Evolutionary conservation across 306 rosid genomes (phyloP), one percentile per base, ranked within the genome.

Genomic region (Parietaria judaica): DNA sequence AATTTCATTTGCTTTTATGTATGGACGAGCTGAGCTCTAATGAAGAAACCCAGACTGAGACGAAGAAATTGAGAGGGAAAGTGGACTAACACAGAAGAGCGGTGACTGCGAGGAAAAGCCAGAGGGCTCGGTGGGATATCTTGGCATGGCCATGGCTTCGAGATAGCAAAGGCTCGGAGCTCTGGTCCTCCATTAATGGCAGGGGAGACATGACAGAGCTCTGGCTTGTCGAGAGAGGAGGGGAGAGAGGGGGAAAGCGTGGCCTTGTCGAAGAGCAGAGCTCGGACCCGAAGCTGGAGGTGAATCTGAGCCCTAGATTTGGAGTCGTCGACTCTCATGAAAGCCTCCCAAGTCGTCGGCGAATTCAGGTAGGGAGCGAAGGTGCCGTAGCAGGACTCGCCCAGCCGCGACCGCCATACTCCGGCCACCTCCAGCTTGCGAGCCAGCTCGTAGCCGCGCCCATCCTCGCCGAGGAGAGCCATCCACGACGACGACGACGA

Each of bases 261-360:
- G 66, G 98, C 95, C 70, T 92, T 92, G 72, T 92, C 98, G 79
- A 88, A 92, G 60, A 92, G 84, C 60, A 92, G 98, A 0, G 98
- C 96, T 12, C 98, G 92, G 38, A 78, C 98, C 45, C 96, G 65
- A 71, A 92, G 92, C 41, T 88, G 98, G 47, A 92, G 95, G 7
- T 74, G 84, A 67, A 86, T 67, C 72, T 79, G 94, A 60, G 84
- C 80, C 76, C 84, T 80, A 69, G 97, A 75, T 71, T 84, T 84
- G 71, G 95, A 72, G 38, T 77, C 78, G 71, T 84, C 83, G 65
- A 70, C 47, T 50, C 45, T 41, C 45, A 41, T 41, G 79, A 91
- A 91, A 11, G 95, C 70, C 15, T 91, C 84, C 97, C 97, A 91
- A 0, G 89, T 41, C 39, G 98, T 69, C 53, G 90, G 84, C 3